Percentiles rank a stretch among this genome's conserved stretches.
Conservation (phyloP, 306 rosid genomes). For the Lathyrus oleraceus region DNA sequence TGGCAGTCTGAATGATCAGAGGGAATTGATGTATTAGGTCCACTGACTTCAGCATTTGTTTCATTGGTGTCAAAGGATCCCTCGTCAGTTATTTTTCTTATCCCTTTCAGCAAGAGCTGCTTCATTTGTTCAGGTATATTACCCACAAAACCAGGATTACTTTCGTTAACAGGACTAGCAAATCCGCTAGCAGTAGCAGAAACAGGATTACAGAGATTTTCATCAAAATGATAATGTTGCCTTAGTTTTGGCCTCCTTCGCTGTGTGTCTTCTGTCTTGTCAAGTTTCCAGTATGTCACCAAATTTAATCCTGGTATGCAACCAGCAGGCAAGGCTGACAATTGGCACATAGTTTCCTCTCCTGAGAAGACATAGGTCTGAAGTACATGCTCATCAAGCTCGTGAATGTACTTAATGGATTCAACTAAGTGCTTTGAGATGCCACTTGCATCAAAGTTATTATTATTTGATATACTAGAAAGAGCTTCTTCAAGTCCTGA, state of each 20-base stretch:
- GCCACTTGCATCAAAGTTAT: slow-evolving; percentile 38
- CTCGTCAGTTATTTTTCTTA: slow-evolving; percentile 82
- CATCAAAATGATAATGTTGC: slow-evolving; percentile 90
- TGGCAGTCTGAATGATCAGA: slow-evolving; percentile 59
- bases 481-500: too few relatives aligned
- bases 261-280: slow-evolving; percentile 90
- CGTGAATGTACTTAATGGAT: slow-evolving; percentile 60
- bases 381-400: slow-evolving; percentile 58
- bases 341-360: slow-evolving; percentile 57
- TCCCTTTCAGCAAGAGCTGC: slow-evolving; percentile 82
- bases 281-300: slow-evolving; percentile 88
- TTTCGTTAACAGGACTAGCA: slow-evolving; percentile 54
- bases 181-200: slow-evolving; percentile 48
- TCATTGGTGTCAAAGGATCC: slow-evolving; percentile 65
- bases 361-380: slow-evolving; percentile 52
- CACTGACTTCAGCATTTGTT: slow-evolving; percentile 57
- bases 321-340: slow-evolving; percentile 66
- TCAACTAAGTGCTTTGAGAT: slow-evolving; percentile 47
- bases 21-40: slow-evolving; percentile 46
- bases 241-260: slow-evolving; percentile 86
- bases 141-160: slow-evolving; percentile 66
- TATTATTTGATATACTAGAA: slow-evolving; percentile 42
- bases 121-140: slow-evolving; percentile 95
- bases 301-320: slow-evolving; percentile 84
- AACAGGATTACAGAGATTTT: slow-evolving; percentile 76